Base-by-base conservation (phyloP, 768 basidiomycete species). In the Hysterangium stoloniferum region DNA sequence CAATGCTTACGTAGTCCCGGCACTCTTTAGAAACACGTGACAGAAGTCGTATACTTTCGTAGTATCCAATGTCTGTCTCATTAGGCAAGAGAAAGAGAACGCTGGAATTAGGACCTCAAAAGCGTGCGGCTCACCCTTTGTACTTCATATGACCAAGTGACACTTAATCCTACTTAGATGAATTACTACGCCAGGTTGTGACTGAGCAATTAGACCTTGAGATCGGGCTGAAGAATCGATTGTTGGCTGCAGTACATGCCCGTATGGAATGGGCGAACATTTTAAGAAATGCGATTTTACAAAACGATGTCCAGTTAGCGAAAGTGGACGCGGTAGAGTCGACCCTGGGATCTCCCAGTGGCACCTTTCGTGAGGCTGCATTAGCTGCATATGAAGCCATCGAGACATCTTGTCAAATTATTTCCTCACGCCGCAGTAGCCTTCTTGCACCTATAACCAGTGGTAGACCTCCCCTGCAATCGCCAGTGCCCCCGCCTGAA, bases 181-280 rank as follows among this genome's bases (percentile, higher is more conserved):
- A 42, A 29, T n/a, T 17, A 12, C 17, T 51, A 27, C 58, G 57
- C 35, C 63, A 61, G 42, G 41, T 68, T 1, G 41, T 67, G 12
- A 55, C 65, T 7, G 68, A 76, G 33, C 75, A 76, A 52, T 48
- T 76, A 1, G 64, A 69, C 55, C 57, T 74, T 32, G 74, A 76
- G 52, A 64, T 77, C 17, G 60, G 67, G 17, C 56, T 76, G 17
- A 65, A 73, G 33, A 57, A 69, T 49, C 65, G 72, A 19, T 61
- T 76, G 38, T 62, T 62, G 9, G 64, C 63, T n/a, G 70, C 72
- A 8, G 61, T 73, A 2, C 63, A 72, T 49, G 70, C 73, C 19
- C 67, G 75, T 24, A 64, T 77, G 13, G 66, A 69, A 33, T 76
- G 74, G 74, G 72, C 72, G 4, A 57, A 70, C 29, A 57, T 68